Conservation (phyloP, 2,329 filamentous ascomycete genomes). For the Pyrenophora seminiperda region DNA sequence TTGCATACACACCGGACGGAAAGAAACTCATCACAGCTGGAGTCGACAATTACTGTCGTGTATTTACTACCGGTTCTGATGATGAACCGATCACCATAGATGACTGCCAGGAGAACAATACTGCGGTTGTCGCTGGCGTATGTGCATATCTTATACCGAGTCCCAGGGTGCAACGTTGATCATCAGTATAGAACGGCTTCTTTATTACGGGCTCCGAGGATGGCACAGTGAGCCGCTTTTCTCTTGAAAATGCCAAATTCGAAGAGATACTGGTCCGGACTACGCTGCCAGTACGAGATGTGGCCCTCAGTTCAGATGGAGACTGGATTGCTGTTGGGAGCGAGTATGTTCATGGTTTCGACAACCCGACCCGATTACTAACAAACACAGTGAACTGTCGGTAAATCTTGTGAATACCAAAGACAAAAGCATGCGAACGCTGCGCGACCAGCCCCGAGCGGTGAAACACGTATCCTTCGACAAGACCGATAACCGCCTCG, state of each 20-base stretch:
- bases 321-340: slow-evolving; percentile 95
- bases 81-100: slow-evolving; percentile 93
- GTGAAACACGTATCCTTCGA: slow-evolving; percentile 93
- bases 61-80: slow-evolving; percentile 89
- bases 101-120: slow-evolving; percentile 85
- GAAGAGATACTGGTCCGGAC: slow-evolving; percentile 83
- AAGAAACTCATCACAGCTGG: slow-evolving; percentile 87
- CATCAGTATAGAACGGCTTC: slow-evolving; percentile 66
- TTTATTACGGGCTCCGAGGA: slow-evolving; percentile 92
- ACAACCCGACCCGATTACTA: slow-evolving; percentile 18
- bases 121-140: slow-evolving; percentile 74
- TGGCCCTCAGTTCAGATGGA: slow-evolving; percentile 79
- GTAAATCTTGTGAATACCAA: slow-evolving; percentile 86
- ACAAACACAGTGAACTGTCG: slow-evolving; percentile 68
- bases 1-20: slow-evolving; percentile 89
- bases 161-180: slow-evolving; percentile 21
- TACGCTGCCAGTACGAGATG: slow-evolving; percentile 83
- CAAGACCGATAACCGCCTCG: slow-evolving; percentile 72
- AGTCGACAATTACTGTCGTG: slow-evolving; percentile 88
- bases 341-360: slow-evolving; percentile 62
- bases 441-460: slow-evolving; percentile 83
- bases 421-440: slow-evolving; percentile 77
- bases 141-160: slow-evolving; percentile 20
- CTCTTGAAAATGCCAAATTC: slow-evolving; percentile 73
- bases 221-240: slow-evolving; percentile 93